Evolutionary conservation across 2,329 filamentous ascomycete species (phyloP).

Genomic region (Botrytis sinoallii): DNA sequence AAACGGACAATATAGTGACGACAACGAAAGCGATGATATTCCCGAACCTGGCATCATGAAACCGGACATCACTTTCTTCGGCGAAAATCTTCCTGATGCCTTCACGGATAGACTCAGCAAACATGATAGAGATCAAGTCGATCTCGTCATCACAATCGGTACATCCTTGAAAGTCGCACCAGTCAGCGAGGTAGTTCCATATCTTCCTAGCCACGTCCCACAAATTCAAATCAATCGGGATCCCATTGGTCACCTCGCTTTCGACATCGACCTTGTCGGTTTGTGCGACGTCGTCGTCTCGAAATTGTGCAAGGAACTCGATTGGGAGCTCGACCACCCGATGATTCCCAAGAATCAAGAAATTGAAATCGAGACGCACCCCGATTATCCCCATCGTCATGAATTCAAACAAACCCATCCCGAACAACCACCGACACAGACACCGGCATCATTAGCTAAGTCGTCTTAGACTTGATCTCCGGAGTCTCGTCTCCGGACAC

Average conservation of each 20-base stretch:
- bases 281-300: constrained; percentile 89
- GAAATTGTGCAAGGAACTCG: constrained; percentile 77
- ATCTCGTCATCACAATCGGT: constrained; percentile 93
- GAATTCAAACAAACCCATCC: constrained; percentile 38
- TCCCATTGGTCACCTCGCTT: constrained; percentile 84
- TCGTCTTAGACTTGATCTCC: not conserved
- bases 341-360: constrained; percentile 72
- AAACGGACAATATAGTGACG: constrained; percentile 29
- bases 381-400: constrained; percentile 47
- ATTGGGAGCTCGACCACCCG: constrained; percentile 77
- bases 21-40: constrained; percentile 59
- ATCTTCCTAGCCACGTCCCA: constrained; percentile 73
- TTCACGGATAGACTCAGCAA: constrained; percentile 81
- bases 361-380: constrained; percentile 52
- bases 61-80: constrained; percentile 98
- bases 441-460: not conserved
- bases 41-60: constrained; percentile 80
- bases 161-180: constrained; percentile 95
- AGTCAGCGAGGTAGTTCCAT: constrained; percentile 85
- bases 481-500: not conserved
- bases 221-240: constrained; percentile 88
- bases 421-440: no score
- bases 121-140: constrained; percentile 74
- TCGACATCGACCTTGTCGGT: constrained; percentile 94
- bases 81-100: constrained; percentile 78